Evolutionary conservation across 495 filamentous ascomycete genomes (phyloP).

Genomic region (Collariella sp.): DNA sequence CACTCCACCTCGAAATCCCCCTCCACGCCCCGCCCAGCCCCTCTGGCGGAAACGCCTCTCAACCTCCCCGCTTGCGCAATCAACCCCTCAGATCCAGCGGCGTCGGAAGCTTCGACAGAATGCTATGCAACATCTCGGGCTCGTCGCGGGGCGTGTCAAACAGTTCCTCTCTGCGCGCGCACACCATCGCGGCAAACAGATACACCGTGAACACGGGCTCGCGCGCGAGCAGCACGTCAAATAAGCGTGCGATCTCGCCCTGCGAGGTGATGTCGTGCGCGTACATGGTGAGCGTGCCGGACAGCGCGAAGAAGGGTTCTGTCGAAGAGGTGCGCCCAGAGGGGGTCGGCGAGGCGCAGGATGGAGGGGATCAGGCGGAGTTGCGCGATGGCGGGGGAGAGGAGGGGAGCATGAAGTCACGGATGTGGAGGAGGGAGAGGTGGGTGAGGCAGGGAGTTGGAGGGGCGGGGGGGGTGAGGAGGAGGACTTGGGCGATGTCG

Average conservation of each 20-base stretch:
- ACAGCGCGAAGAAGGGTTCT: constrained; percentile 84
- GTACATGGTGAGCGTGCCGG: constrained; percentile 87
- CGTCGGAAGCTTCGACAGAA: constrained; percentile 76
- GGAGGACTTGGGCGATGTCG: constrained; percentile 94
- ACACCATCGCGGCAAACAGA: constrained; percentile 80
- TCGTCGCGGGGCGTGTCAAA: constrained; percentile 75
- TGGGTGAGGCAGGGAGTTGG: constrained; percentile 51
- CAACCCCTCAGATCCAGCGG: constrained; percentile 71
- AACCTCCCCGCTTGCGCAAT: constrained; percentile 56
- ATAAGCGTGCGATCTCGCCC: constrained; percentile 76
- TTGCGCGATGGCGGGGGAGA: constrained; percentile 73
- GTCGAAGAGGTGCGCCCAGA: constrained; percentile 67
- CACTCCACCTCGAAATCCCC: constrained; percentile 60
- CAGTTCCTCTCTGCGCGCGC: constrained; percentile 69
- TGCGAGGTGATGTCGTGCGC: constrained; percentile 92
- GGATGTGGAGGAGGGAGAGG: constrained; percentile 79
- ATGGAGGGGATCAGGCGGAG: constrained; percentile 78
- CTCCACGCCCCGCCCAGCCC: constrained; percentile 56
- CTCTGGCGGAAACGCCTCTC: constrained; percentile 58
- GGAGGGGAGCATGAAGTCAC: constrained; percentile 96
- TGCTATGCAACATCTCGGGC: constrained; percentile 87
- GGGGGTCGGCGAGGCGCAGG: constrained; percentile 57
- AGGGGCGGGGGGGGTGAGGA: constrained; percentile 65
- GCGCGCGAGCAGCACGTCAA: constrained; percentile 79
- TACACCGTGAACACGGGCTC: constrained; percentile 84